phyloP scores from a whole-genome alignment of 106 monocot species.

The Dendrobium catenatum region DNA sequence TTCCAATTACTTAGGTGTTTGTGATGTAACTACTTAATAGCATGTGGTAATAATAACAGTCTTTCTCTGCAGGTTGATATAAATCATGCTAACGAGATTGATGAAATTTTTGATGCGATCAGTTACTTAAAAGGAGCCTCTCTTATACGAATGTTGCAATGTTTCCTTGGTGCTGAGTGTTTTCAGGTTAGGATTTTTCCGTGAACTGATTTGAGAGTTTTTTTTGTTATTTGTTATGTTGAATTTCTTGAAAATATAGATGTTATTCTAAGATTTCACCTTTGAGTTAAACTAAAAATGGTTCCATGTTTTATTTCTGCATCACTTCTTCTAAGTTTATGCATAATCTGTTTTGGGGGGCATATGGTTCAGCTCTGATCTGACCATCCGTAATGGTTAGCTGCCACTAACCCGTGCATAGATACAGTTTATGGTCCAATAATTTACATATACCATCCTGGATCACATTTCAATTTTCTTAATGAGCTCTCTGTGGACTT shows the following conservation, averaged over 20 bases:
- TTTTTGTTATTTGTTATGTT: conserved; percentile 1
- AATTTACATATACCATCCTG: neutral
- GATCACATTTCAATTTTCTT: neutral
- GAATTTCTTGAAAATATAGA: neutral
- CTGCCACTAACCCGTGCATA: neutral
- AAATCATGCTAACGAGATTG: conserved; percentile 85
- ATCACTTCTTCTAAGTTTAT: neutral
- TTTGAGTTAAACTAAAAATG: neutral
- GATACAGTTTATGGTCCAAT: neutral
- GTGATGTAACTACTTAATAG: neutral
- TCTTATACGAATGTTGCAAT: conserved; percentile 86
- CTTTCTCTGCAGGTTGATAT: conserved; percentile 66
- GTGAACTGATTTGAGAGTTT: neutral
- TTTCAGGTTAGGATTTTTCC: conserved; percentile 56
- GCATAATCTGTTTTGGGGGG: neutral
- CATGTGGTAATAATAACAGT: neutral
- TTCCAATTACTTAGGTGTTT: neutral
- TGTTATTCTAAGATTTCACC: neutral
- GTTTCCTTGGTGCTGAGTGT: conserved; percentile 73
- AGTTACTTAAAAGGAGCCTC: conserved; percentile 91
- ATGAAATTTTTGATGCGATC: conserved; percentile 96
- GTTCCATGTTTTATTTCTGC: conserved; percentile 2
- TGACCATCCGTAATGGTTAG: neutral
- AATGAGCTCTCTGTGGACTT: neutral
- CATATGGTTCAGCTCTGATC: neutral